These are phyloP conservation scores for Exophiala phaeomuriformis DNA, from an alignment of 2,329 filamentous ascomycete species.

Conservation along the genomic window DNA sequence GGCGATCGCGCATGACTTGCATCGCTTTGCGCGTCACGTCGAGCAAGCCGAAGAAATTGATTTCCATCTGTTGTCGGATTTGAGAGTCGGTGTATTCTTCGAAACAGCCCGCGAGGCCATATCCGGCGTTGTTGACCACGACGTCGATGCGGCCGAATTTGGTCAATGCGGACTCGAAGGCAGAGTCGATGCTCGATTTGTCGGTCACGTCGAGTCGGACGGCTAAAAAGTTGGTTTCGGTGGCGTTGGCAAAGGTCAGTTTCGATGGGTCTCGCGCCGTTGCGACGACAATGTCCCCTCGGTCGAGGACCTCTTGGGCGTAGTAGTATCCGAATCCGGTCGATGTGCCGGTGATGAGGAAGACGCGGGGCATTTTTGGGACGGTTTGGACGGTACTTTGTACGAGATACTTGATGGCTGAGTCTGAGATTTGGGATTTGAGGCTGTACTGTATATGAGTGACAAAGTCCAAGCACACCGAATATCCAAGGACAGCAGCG, in stretches of 20 bases:
- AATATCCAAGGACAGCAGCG: too few relatives aligned
- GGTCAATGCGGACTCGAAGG: constrained; percentile 37
- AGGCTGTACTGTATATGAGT: background rate
- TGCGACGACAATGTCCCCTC: constrained; percentile 39
- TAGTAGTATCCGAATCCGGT: constrained; percentile 39
- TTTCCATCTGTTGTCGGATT: constrained; percentile 49
- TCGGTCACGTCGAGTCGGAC: constrained; percentile 48
- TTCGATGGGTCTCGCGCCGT: constrained; percentile 34
- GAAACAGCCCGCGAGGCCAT: constrained; percentile 47
- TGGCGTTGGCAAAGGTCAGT: constrained; percentile 18
- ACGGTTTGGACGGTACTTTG: background rate
- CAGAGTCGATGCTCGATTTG: constrained; percentile 38
- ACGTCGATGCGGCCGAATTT: constrained; percentile 53
- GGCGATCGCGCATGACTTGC: constrained; percentile 26
- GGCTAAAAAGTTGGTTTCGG: constrained; percentile 40
- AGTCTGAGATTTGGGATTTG: too few relatives aligned
- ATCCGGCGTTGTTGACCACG: constrained; percentile 56
- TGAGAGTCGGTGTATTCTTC: constrained; percentile 47
- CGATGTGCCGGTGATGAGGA: constrained; percentile 41
- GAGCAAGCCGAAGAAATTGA: constrained; percentile 54
- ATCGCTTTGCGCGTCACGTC: constrained; percentile 41
- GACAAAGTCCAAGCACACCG: background rate
- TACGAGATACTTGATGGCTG: too few relatives aligned
- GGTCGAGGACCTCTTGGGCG: constrained; percentile 34
- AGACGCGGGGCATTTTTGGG: constrained; percentile 21